These are phyloP conservation scores for Hysterangium stoloniferum DNA, from an alignment of 768 basidiomycete genomes.

Conservation along the genomic window DNA sequence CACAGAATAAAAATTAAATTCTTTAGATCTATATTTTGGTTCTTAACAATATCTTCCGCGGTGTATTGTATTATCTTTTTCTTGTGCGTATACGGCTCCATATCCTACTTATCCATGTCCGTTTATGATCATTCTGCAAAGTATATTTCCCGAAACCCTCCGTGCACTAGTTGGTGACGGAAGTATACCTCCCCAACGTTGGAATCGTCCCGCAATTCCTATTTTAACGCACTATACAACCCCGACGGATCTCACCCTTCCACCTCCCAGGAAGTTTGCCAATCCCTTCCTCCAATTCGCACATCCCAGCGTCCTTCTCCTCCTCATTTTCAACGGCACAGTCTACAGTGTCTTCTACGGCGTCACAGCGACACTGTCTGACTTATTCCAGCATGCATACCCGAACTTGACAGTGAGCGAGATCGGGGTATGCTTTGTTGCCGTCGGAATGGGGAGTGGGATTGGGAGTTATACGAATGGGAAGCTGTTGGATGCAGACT, in stretches of 20 bases:
- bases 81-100: neutral
- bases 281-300: constrained; percentile 53
- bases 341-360: constrained; percentile 52
- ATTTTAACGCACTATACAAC: constrained; percentile 14
- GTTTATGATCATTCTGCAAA: constrained; percentile 14
- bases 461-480: constrained; percentile 55
- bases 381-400: constrained; percentile 52
- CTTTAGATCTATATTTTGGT: constrained; percentile 55
- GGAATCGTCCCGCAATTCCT: constrained; percentile 28
- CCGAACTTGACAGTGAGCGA: constrained; percentile 51
- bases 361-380: constrained; percentile 52
- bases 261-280: constrained; percentile 29
- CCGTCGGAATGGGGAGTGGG: constrained; percentile 64
- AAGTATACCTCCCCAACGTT: constrained; percentile 24
- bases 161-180: constrained; percentile 37
- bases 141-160: constrained; percentile 40
- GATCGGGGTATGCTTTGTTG: constrained; percentile 72
- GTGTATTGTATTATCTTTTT: constrained; percentile 27
- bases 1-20: too few species aligned
- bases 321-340: constrained; percentile 47
- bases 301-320: constrained; percentile 47
- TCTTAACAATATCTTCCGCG: constrained; percentile 42
- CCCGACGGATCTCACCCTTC: constrained; percentile 18
- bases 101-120: neutral
- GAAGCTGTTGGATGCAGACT: constrained; percentile 59